Base-by-base conservation (phyloP, 2,329 filamentous ascomycete species). In the Claviceps purpurea region DNA sequence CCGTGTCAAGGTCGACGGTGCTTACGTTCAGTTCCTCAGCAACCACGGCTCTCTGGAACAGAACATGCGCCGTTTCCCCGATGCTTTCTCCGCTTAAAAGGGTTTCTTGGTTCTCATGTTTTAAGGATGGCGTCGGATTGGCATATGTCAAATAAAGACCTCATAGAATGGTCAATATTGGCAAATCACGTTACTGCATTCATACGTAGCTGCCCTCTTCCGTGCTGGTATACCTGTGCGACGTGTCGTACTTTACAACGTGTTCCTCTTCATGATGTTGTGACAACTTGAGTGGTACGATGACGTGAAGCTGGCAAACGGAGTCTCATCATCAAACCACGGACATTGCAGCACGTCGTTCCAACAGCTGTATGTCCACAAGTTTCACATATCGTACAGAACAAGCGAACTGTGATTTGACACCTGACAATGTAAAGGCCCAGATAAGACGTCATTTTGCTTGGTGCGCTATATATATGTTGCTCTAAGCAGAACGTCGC, bases 1-100 rank as follows among this genome's bases (percentile, higher is more conserved):
- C 71, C 85, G 83, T 71, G 85, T 98, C 77, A 88, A 91, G 81
- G 86, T 94, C 65, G 93, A 98, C 67, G 93, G 93, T 84, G 93
- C 93, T 67, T 98, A 98, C 78, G 93, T 98, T 65, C 89, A 98
- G 81, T 98, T 98, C 87, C 84, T 97, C 66, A 81, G 81, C 77
- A 95, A 94, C 82, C 85, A 95, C 77, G 93, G 93, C 67, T 78
- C 76, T 66, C 77, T 98, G 62, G 81, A 78, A 70, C 64, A 86
- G 64, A 98, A 98, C 85, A 84, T 98, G 70, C 84, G 82, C 75
- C 82, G 88, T 66, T 98, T 96, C 88, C 93, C 93, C 65, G 85
- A 87, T 59, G 93, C 93, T 69, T 98, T 94, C 77, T 73, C 74
- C 69, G 76, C 73, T 70, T 79, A 47, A 39, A 65, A 63, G 58